Base-by-base conservation (phyloP, 768 basidiomycete genomes). In the Royoungia palumana region DNA sequence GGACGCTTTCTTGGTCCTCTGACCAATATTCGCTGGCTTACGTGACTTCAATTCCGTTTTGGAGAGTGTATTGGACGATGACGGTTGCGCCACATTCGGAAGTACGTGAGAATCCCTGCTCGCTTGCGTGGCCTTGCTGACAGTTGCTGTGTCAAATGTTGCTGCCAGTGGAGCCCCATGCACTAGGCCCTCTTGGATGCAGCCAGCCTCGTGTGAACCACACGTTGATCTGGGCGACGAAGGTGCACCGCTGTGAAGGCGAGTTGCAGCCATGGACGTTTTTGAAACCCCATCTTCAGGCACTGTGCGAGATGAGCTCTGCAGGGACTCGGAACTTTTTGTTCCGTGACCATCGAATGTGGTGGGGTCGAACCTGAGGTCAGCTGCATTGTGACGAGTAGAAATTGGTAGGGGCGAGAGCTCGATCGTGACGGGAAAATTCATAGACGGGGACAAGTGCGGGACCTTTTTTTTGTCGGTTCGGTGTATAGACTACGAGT, bases 1-100 rank as follows among this genome's bases (percentile, higher is more conserved):
- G 2, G 53, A 22, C 5, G 28, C 40, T 14, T 38, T 47, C 46
- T 45, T 51, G 4, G 20, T 16, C 25, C 24, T 46, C 38, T 58
- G 61, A 6, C 39, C 51, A 45, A 65, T 67, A 21, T 44, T 49
- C 34, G 59, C 64, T 10, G 59, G 55, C 47, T 58, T 63, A 16
- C 52, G 62, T 53, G 39, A 14, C 41, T 53, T 51, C 22, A 43
- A 22, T 28, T 39, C 50, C 35, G 44, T 49, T 2, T 42, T 16
- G 5, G 14, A 20, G 6, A 17, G 16, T 4, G 32, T 11, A n/a
- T 25, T 37, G 35, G 45, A 50, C 9, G 46, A 34, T 1, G 49
- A 46, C 24, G 45, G 27, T 30, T 43, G 39, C 12, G 11, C 46
- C 13, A 36, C 34, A 11, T 25, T 34, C 27, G 48, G 41, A 42